Evolutionary conservation across 371 early-diverging fungal genomes (phyloP).

Genomic region (Apophysomyces ossiformis): DNA sequence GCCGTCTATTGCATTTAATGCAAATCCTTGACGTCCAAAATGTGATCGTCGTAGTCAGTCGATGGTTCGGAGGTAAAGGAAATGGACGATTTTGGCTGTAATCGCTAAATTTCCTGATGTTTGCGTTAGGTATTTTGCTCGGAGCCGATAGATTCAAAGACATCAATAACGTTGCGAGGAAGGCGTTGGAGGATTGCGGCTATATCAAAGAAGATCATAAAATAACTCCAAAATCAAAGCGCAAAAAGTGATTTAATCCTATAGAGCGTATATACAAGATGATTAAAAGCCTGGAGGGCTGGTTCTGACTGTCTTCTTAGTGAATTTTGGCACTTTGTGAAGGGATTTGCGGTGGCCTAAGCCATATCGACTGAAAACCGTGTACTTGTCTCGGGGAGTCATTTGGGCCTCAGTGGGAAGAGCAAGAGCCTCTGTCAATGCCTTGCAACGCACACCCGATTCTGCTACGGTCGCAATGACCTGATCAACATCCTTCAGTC

Average conservation of each 20-base stretch:
- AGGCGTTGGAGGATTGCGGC: constrained; percentile 68
- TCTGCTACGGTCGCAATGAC: constrained; percentile 82
- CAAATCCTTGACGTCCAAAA: constrained; percentile 75
- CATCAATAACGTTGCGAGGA: constrained; percentile 86
- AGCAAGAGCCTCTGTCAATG: constrained; percentile 76
- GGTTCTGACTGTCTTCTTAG: constrained; percentile 84
- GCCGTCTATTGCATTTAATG: constrained; percentile 78
- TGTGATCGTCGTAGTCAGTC: constrained; percentile 82
- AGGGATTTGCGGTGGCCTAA: constrained; percentile 90
- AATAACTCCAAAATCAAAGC: not conserved
- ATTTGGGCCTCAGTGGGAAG: constrained; percentile 86
- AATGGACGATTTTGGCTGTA: not conserved
- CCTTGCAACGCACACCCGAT: constrained; percentile 90
- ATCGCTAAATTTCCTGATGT: not conserved
- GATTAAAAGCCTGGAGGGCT: constrained; percentile 79
- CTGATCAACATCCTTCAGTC: constrained; percentile 89
- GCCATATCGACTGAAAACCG: constrained; percentile 83
- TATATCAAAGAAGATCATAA: constrained; percentile 45
- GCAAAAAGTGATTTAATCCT: constrained; percentile 7
- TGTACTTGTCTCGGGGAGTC: constrained; percentile 92
- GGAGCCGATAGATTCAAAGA: constrained; percentile 90
- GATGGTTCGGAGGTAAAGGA: constrained; percentile 89
- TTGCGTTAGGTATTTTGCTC: constrained; percentile 53
- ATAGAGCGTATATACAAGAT: constrained; percentile 2
- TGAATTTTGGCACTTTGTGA: constrained; percentile 96